Evolutionary conservation across 441 rosid genomes (phyloP).

Genomic region (Hura crepitans): DNA sequence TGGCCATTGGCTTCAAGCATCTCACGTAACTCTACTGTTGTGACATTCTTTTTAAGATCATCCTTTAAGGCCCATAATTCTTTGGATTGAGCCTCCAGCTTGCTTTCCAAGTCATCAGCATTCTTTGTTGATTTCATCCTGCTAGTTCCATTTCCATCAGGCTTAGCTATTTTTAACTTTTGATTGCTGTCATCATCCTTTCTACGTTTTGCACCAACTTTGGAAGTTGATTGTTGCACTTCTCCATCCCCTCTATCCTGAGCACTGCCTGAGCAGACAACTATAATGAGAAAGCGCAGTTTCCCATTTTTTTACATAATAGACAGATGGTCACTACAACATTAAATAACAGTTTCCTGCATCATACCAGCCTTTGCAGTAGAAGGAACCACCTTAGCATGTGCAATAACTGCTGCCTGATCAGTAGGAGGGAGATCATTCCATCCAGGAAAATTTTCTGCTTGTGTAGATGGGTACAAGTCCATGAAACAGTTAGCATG

Average conservation of each 20-base stretch:
- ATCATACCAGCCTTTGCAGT: slow-evolving; percentile 46
- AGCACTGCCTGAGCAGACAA: slow-evolving; percentile 29
- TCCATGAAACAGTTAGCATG: slow-evolving; percentile 73
- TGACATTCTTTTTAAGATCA: slow-evolving; percentile 70
- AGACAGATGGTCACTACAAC: not conserved
- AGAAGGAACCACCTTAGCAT: slow-evolving; percentile 48
- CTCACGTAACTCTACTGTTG: slow-evolving; percentile 67
- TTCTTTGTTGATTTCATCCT: slow-evolving; percentile 30
- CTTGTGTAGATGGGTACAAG: slow-evolving; percentile 44
- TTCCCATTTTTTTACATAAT: slow-evolving; percentile 1
- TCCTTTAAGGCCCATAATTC: slow-evolving; percentile 89
- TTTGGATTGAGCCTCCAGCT: slow-evolving; percentile 72
- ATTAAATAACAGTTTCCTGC: not conserved
- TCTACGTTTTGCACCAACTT: slow-evolving; percentile 61
- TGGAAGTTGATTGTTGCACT: slow-evolving; percentile 33
- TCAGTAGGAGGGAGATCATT: slow-evolving; percentile 58
- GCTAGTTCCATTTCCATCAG: slow-evolving; percentile 38
- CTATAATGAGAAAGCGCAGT: slow-evolving; percentile 19
- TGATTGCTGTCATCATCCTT: slow-evolving; percentile 37
- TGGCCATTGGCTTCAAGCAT: slow-evolving; percentile 78
- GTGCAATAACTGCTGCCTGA: slow-evolving; percentile 44
- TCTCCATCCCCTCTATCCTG: slow-evolving; percentile 34
- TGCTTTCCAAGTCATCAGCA: slow-evolving; percentile 41
- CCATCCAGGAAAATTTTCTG: slow-evolving; percentile 78
- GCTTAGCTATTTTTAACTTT: slow-evolving; percentile 56